phyloP scores from a whole-genome alignment of 768 basidiomycete genomes.

The Leccinum variicolor region DNA sequence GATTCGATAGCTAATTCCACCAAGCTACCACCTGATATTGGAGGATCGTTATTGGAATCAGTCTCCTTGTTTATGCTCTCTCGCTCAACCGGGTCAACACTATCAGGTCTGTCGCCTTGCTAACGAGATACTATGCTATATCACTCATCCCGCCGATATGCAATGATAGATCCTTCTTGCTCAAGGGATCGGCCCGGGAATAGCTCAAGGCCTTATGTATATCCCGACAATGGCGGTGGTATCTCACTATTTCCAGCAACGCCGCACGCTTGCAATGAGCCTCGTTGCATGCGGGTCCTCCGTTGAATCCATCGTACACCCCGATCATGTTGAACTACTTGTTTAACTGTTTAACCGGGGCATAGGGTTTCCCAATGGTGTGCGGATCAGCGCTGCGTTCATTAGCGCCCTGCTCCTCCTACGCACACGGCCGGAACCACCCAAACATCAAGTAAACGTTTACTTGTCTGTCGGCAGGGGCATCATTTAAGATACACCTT shows the following conservation, averaged over 20 bases:
- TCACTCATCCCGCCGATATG: neutral
- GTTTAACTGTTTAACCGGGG: constrained; percentile 13
- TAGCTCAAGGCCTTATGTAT: constrained; percentile 45
- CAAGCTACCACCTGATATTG: constrained; percentile 44
- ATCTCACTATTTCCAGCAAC: constrained; percentile 42
- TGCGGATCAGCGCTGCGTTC: no score
- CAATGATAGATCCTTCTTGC: constrained; percentile 42
- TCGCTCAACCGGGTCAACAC: constrained; percentile 38
- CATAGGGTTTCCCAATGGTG: constrained; percentile 42
- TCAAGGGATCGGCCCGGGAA: constrained; percentile 43
- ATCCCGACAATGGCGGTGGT: constrained; percentile 42
- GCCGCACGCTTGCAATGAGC: constrained; percentile 43
- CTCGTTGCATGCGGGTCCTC: constrained; percentile 39
- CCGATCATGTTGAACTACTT: constrained; percentile 32
- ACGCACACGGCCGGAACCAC: constrained; percentile 39
- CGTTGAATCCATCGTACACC: constrained; percentile 22
- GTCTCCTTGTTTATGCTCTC: constrained; percentile 43
- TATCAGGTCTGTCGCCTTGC: constrained; percentile 37
- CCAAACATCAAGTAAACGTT: constrained; percentile 7
- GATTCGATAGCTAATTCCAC: neutral
- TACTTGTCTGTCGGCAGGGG: constrained; percentile 16
- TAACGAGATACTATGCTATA: neutral
- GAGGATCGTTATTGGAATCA: constrained; percentile 42
- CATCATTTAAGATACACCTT: constrained; percentile 14
- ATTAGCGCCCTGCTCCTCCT: constrained; percentile 36